Base-by-base conservation (phyloP, 495 filamentous ascomycete species). In the Rostrohypoxylon terebratum region DNA sequence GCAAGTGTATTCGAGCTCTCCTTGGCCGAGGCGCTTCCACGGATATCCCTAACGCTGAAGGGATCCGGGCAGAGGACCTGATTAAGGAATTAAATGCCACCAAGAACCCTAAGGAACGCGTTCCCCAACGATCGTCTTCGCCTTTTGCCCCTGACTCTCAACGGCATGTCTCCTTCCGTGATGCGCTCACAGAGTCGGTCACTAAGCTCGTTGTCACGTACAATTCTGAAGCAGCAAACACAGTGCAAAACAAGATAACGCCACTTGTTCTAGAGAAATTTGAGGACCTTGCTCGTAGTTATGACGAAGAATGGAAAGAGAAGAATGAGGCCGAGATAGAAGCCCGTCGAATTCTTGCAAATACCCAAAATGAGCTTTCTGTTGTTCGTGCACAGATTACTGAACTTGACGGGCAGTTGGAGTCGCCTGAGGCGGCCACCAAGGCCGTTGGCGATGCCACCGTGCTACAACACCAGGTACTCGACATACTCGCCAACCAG, bases 41-140 rank as follows among this genome's bases (percentile, higher is more conserved):
- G 2, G 90, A 97, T 70, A 90, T 98, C 25, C 84, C 87, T 10
- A 98, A 99, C 77, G 81, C 88, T 61, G 86, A 91, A 50, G 92
- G 93, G 21, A 85, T 94, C 63, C 91, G 92, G 0, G 94, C 93
- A 7, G 89, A 93, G 63, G 87, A 92, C 54, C 82, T 96, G 31
- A 90, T 94, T 66, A 85, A 82, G 74, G 84, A 85, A 63, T 73
- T 90, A 44, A 90, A 90, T 66, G 81, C 80, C 0, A 79, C 82
- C 21, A 85, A 80, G 47, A 81, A 83, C 48, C 82, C 80, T 42
- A 76, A 77, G 31, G 77, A 83, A 14, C 83, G 83, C 9, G 70
- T 64, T 1, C 85, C 86, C 0, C 84, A 86, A 64, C 81, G 85
- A 20, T 90, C 88, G 0, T 90, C 88, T 0, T 90, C 88, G 1